These are phyloP conservation scores for Mortierella sp. DNA, from an alignment of 371 early-diverging fungal species.

Conservation along the genomic window DNA sequence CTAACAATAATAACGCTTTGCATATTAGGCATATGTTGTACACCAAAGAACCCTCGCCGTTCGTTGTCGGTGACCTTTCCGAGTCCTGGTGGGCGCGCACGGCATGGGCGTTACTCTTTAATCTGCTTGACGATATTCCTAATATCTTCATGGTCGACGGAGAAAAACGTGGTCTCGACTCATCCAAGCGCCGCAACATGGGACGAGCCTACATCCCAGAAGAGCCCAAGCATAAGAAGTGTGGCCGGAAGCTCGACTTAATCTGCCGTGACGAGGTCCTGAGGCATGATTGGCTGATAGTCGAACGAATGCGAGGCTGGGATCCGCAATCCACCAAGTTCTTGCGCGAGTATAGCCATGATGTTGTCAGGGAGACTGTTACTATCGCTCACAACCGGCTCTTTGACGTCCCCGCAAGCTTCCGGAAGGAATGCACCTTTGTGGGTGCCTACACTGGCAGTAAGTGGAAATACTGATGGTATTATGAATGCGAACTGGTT, in stretches of 20 bases:
- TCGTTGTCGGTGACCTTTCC: slow-evolving; percentile 10
- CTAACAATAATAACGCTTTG: slow-evolving; percentile 3
- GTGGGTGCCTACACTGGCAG: slow-evolving; percentile 25
- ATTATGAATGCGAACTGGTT: not conserved
- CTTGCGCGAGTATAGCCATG: not conserved
- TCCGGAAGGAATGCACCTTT: slow-evolving; percentile 6
- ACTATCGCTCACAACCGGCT: slow-evolving; percentile 6
- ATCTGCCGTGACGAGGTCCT: slow-evolving; percentile 20
- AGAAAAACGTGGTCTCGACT: slow-evolving; percentile 1
- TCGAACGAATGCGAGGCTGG: slow-evolving; percentile 32
- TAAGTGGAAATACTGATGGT: slow-evolving; percentile 7
- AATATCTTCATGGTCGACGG: not conserved
- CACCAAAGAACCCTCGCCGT: slow-evolving; percentile 7
- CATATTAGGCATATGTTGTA: slow-evolving; percentile 5
- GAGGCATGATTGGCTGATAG: slow-evolving; percentile 22
- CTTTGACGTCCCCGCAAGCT: not conserved
- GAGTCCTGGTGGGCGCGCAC: slow-evolving; percentile 8
- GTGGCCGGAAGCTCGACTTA: slow-evolving; percentile 26
- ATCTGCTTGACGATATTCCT: not conserved
- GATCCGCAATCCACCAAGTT: slow-evolving; percentile 1
- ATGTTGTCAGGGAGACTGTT: not conserved
- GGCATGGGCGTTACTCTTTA: slow-evolving; percentile 1
- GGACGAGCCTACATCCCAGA: slow-evolving; percentile 7
- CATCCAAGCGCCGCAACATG: slow-evolving; percentile 3
- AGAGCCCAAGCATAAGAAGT: slow-evolving; percentile 11